phyloP scores from a whole-genome alignment of 176 grass and related monocot genomes.

The Raddia guianensis region DNA sequence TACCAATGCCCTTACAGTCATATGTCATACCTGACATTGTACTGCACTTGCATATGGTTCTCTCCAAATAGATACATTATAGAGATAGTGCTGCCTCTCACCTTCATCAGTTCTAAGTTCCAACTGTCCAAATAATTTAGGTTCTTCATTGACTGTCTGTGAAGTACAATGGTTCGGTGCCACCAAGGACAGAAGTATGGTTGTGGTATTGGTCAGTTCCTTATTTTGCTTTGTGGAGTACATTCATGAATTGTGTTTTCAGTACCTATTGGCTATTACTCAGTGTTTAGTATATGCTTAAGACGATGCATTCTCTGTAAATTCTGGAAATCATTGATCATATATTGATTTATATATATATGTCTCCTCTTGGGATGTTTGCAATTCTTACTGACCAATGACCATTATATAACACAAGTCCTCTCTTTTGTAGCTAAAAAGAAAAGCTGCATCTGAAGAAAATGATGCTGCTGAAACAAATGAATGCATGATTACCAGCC shows the following conservation, averaged over 20 bases:
- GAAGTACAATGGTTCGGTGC: neutral
- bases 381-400: constrained; percentile 15
- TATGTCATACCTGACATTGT: constrained; percentile 15
- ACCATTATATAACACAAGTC: constrained; percentile 24
- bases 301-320: constrained; percentile 6
- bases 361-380: neutral
- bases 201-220: neutral
- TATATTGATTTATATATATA: neutral
- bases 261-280: neutral
- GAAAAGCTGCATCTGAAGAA: constrained; percentile 59
- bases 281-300: constrained; percentile 19
- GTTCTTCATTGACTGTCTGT: neutral
- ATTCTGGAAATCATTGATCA: neutral
- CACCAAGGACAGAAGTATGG: neutral
- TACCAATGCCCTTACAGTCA: neutral
- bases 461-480: constrained; percentile 68
- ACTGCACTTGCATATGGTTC: neutral
- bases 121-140: neutral
- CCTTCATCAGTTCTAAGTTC: neutral
- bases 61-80: constrained; percentile 3
- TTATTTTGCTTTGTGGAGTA: constrained; percentile 8
- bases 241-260: neutral
- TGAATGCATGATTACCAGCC: constrained; percentile 64
- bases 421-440: constrained; percentile 65
- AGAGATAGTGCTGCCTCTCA: neutral